Base-by-base conservation (phyloP, 305 asterid genomes). In the Fraxinus sp. region DNA sequence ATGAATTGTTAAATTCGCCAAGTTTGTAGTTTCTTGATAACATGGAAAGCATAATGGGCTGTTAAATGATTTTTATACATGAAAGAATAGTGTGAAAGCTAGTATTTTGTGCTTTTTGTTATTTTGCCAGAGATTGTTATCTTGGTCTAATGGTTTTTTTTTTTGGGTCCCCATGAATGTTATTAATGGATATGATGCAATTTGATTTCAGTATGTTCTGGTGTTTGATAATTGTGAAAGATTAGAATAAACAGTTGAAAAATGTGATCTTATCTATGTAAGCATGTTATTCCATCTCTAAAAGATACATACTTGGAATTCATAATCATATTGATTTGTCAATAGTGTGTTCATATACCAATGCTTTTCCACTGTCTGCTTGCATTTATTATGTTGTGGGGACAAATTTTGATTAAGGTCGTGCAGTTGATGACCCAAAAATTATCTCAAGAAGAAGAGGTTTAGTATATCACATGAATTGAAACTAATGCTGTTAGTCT, bases 1-100 rank as follows among this genome's bases (percentile, higher is more conserved):
- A n/a, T n/a, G 79, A 66, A 57, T 80, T 77, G 32, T 78, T 70
- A 55, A 72, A 79, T 78, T 84, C 57, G n/a, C 76, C 81, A 74
- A 78, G 77, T 81, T 75, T 78, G 80, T 39, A 5, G 81, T 77
- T 64, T 70, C 72, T 82, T 80, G 80, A 52, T 81, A 82, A 78
- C 76, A 77, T 64, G 79, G 82, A 82, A 55, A 39, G 71, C 75
- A 66, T n/a, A 74, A 24, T 64, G 14, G 33, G 7, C 16, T 64
- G 73, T 26, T 64, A 24, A 57, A 66, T 66, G 73, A 26, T 62
- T 20, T 22, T 22, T 62, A 26, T 79, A 78, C 30, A 68, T 74
- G 74, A 11, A 44, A 10, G 52, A 44, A 44, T 44, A 10, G n/a
- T 24, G 35, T 26, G 13, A 9, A 66, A 66, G 74, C 35, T 10